phyloP scores from a whole-genome alignment of 1,284 basidiomycete genomes.

The Flammula alnicola region DNA sequence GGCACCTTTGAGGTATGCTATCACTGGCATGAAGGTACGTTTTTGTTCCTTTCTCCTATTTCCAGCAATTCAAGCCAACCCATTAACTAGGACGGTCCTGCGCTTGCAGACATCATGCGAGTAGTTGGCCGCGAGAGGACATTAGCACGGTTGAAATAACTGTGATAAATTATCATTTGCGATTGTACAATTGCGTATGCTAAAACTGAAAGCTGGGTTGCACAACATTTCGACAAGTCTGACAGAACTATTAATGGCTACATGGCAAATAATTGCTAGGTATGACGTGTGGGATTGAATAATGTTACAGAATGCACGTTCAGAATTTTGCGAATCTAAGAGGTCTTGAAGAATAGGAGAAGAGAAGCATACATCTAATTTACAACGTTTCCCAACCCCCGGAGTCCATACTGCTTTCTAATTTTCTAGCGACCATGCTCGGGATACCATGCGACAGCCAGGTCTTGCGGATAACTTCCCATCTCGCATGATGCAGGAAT shows the following conservation, averaged over 20 bases:
- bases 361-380: constrained; percentile 3
- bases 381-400: constrained; percentile 93
- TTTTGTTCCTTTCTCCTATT: not conserved
- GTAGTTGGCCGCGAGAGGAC: constrained; percentile 46
- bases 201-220: not conserved
- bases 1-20: constrained; percentile 73
- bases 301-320: constrained; percentile 2
- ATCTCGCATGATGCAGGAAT: constrained; percentile 83
- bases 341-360: not conserved
- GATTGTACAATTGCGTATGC: constrained; percentile 3
- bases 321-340: not conserved
- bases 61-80: constrained; percentile 2
- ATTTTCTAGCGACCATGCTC: constrained; percentile 86
- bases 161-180: too few species aligned
- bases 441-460: constrained; percentile 94
- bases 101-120: constrained; percentile 45
- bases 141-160: constrained; percentile 33
- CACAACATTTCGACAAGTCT: not conserved
- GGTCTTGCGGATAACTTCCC: constrained; percentile 90
- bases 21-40: constrained; percentile 80
- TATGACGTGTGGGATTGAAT: not conserved
- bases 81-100: constrained; percentile 45
- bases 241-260: not conserved
- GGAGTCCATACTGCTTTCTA: constrained; percentile 88
- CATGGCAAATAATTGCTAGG: too few species aligned